These are phyloP conservation scores for Microsporum ferrugineum DNA, from an alignment of 2,329 filamentous ascomycete genomes.

Conservation along the genomic window DNA sequence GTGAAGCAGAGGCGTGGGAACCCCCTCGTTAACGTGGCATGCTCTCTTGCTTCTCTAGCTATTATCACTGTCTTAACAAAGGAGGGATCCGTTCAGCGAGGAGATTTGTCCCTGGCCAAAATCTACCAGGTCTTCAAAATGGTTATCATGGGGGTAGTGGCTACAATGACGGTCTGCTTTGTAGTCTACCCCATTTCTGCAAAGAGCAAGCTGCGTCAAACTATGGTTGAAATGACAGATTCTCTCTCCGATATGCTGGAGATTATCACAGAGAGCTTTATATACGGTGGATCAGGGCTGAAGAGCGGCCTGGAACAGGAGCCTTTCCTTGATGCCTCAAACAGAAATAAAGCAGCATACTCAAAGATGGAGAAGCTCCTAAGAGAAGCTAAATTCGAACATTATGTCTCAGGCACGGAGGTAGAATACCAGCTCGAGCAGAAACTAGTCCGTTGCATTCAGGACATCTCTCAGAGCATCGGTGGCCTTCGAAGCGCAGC, in stretches of 20 bases:
- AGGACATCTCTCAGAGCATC: slow-evolving; percentile 74
- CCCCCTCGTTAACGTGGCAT: slow-evolving; percentile 71
- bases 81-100: slow-evolving; percentile 74
- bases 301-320: slow-evolving; percentile 63
- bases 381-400: slow-evolving; percentile 77
- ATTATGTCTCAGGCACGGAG: slow-evolving; percentile 71
- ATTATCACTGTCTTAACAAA: slow-evolving; percentile 86
- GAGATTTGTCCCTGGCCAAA: slow-evolving; percentile 69
- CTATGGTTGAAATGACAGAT: slow-evolving; percentile 61
- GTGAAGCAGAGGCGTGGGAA: slow-evolving; percentile 68
- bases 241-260: slow-evolving; percentile 71
- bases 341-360: slow-evolving; percentile 56
- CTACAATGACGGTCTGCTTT: slow-evolving; percentile 63
- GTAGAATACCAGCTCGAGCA: slow-evolving; percentile 67
- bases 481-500: slow-evolving; percentile 84
- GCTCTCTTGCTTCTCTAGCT: slow-evolving; percentile 74
- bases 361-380: slow-evolving; percentile 63
- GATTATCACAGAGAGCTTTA: slow-evolving; percentile 69
- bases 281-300: slow-evolving; percentile 51
- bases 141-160: slow-evolving; percentile 63
- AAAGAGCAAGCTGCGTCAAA: slow-evolving; percentile 58
- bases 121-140: slow-evolving; percentile 74
- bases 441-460: slow-evolving; percentile 69
- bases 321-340: slow-evolving; percentile 51
- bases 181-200: slow-evolving; percentile 70